Base-by-base conservation (phyloP, 495 filamentous ascomycete species). In the Delitschia confertaspora region DNA sequence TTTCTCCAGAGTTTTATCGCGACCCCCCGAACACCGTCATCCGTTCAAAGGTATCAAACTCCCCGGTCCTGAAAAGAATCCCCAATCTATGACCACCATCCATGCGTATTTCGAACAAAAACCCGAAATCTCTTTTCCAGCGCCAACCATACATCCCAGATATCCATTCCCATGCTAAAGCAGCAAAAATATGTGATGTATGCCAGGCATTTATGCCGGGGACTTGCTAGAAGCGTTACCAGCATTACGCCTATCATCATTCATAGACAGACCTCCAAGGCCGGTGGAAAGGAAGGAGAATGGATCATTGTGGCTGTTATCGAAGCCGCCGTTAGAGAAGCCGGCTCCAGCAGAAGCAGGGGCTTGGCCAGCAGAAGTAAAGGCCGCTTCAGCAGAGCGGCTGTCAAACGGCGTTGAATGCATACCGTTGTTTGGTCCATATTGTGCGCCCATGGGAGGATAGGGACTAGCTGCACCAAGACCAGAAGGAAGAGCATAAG, bases 201-300 rank as follows among this genome's bases (percentile, higher is more conserved):
- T 51, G 49, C 45, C 35, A 40, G 29, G 14, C 18, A n/a, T 13
- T 55, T 75, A 82, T 16, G 75, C 71, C 10, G 78, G 78, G 38
- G 76, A 81, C 60, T 82, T 82, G 70, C 63, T 80, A 8, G 71
- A 85, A 55, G 93, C 91, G 33, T 55, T 55, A 18, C n/a, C 53
- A 87, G 82, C 42, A 17, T 55, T 52, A 56, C 86, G 84, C 25
- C 60, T 51, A 55, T 88, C 81, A 53, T 88, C 84, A 51, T 79
- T 79, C 59, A 95, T 83, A 8, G 82, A 82, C 42, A 95, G 67
- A 27, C 81, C 76, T 34, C 84, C 80, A 11, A 95, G 76, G 5
- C 85, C 85, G 1, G 78, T 71, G 6, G 84, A 86, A 42, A 95
- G 75, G 69, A 94, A 95, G 22, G 85, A 83, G 57, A 95, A 94